phyloP scores from a whole-genome alignment of 306 rosid genomes.

The Betula pendula region DNA sequence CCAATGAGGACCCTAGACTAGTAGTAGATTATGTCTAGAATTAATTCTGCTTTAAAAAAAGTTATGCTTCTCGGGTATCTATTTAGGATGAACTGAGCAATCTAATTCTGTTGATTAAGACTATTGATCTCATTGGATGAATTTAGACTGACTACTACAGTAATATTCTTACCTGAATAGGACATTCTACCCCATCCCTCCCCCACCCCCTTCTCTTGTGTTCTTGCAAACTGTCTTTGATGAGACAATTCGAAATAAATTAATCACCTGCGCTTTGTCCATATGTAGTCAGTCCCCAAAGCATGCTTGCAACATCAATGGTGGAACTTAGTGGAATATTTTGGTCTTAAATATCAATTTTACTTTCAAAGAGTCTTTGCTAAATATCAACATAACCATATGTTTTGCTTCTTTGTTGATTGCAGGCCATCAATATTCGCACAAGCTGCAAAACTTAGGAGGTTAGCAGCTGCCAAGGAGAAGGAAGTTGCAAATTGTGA shows the following conservation, averaged over 20 bases:
- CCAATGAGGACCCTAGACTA: neutral
- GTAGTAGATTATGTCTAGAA: neutral
- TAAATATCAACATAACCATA: neutral
- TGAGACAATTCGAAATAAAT: neutral
- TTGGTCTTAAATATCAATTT: neutral
- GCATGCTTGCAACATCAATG: constrained; percentile 9
- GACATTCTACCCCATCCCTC: neutral
- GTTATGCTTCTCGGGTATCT: neutral
- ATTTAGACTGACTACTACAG: neutral
- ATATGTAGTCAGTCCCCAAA: neutral
- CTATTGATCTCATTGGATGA: neutral
- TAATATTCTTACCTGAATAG: too few relatives aligned
- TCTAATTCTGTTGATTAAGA: too few relatives aligned
- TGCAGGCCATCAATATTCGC: constrained; percentile 88
- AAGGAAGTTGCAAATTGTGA: constrained; percentile 79
- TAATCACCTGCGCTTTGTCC: neutral
- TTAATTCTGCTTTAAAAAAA: neutral
- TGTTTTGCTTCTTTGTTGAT: constrained; percentile 22
- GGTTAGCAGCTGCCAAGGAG: constrained; percentile 83
- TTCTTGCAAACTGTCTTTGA: too few relatives aligned
- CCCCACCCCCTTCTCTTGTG: neutral
- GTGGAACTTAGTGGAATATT: neutral
- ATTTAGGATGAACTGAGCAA: neutral
- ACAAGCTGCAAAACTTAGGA: constrained; percentile 84
- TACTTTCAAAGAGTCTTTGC: constrained; percentile 6